A percentile compares a stretch with the other conserved stretches of the same genome.
These are phyloP conservation scores for Forsythia viridissima DNA, from an alignment of 257 asterid genomes.

Conservation along the genomic window DNA sequence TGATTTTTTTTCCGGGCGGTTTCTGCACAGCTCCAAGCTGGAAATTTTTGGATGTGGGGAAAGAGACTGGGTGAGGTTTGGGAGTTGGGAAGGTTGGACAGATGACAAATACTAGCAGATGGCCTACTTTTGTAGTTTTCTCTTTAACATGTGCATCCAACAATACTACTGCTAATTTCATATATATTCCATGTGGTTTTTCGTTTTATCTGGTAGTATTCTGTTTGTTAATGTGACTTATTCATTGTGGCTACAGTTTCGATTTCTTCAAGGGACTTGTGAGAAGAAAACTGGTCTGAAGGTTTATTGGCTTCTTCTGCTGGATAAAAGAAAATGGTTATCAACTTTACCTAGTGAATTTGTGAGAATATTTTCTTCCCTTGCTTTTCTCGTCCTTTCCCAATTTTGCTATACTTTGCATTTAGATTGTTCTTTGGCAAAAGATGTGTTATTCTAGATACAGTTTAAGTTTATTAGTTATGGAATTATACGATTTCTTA, in stretches of 20 bases:
- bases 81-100: background rate
- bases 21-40: background rate
- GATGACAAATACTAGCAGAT: background rate
- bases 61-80: background rate
- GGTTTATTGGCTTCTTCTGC: conserved; percentile 20
- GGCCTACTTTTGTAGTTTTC: background rate
- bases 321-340: conserved; percentile 7
- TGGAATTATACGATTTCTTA: background rate
- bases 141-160: too few species aligned
- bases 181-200: too few species aligned
- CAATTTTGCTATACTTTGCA: background rate
- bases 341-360: conserved; percentile 30
- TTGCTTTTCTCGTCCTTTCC: background rate
- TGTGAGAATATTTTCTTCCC: conserved; percentile 14
- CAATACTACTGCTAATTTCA: too few species aligned
- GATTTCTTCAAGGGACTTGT: conserved; percentile 54
- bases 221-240: background rate
- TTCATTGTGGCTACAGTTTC: conserved; percentile 45
- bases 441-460: background rate
- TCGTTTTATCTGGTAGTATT: background rate
- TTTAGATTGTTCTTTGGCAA: background rate
- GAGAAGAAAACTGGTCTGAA: conserved; percentile 44
- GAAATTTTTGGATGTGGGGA: background rate
- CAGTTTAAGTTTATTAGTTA: background rate
- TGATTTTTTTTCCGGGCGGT: background rate